These are phyloP conservation scores for Dipteronia dyeriana DNA, from an alignment of 345 rosid species.

Conservation along the genomic window DNA sequence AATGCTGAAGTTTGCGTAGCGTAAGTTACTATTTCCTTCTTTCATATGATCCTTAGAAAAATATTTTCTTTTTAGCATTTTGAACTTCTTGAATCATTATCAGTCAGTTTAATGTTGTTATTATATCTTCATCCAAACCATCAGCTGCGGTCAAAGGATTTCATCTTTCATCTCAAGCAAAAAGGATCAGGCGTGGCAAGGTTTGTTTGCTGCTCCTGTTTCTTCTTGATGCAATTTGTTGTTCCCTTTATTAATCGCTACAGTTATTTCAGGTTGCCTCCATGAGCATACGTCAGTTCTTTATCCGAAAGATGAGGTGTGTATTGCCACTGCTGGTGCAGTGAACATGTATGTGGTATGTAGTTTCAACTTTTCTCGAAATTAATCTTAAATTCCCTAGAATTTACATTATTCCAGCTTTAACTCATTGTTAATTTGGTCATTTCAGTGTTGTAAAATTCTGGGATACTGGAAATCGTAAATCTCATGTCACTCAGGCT, in stretches of 20 bases:
- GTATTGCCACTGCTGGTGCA: slow-evolving; percentile 89
- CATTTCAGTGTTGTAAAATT: slow-evolving; percentile 69
- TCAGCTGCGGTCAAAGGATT: slow-evolving; percentile 71
- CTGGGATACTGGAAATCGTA: slow-evolving; percentile 87
- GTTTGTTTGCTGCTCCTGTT: slow-evolving; percentile 36
- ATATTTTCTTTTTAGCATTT: neutral
- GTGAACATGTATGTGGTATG: slow-evolving; percentile 62
- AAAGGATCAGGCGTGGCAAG: slow-evolving; percentile 65
- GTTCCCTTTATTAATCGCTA: slow-evolving; percentile 21
- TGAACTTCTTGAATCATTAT: neutral
- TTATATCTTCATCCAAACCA: slow-evolving; percentile 41
- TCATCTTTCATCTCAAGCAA: slow-evolving; percentile 70
- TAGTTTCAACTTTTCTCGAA: neutral
- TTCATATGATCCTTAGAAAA: neutral
- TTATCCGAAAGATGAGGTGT: slow-evolving; percentile 75
- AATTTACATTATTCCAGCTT: slow-evolving; percentile 8
- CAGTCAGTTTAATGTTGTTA: neutral
- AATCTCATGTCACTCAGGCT: slow-evolving; percentile 56
- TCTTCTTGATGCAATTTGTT: slow-evolving; percentile 8
- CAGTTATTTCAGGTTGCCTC: slow-evolving; percentile 63
- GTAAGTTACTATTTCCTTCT: slow-evolving; percentile 38
- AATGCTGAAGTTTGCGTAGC: slow-evolving; percentile 35
- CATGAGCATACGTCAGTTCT: slow-evolving; percentile 88
- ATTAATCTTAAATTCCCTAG: neutral
- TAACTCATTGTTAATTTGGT: slow-evolving; percentile 13